phyloP scores from a whole-genome alignment of 148 eudicot genomes.

The Drosera capensis region DNA sequence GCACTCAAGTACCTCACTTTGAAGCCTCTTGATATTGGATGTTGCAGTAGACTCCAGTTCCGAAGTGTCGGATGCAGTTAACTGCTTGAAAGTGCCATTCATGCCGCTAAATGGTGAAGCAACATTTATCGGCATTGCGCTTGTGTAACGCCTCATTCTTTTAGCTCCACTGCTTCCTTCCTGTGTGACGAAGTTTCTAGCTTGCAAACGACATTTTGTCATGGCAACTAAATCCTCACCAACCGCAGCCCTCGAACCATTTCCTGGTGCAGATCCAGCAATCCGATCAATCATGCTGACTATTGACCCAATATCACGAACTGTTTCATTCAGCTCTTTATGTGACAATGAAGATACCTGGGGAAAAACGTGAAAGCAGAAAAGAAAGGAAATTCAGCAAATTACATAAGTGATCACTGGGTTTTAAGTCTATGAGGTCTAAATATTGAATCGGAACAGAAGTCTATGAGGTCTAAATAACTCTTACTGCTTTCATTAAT shows the following conservation, averaged over 20 bases:
- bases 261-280: constrained; percentile 97
- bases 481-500: constrained; percentile 67
- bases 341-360: constrained; percentile 80
- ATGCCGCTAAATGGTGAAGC: constrained; percentile 58
- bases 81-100: constrained; percentile 49
- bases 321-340: constrained; percentile 48
- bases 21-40: constrained; percentile 55
- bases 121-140: constrained; percentile 76
- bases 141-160: constrained; percentile 75
- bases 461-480: too few relatives aligned
- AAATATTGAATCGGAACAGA: too few relatives aligned
- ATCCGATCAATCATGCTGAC: constrained; percentile 85
- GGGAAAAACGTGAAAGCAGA: constrained; percentile 4
- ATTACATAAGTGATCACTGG: too few relatives aligned
- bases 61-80: constrained; percentile 40
- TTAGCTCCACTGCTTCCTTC: constrained; percentile 64
- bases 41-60: constrained; percentile 86
- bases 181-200: constrained; percentile 61
- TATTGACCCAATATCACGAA: constrained; percentile 79
- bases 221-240: constrained; percentile 98
- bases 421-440: too few relatives aligned
- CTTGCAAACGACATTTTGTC: constrained; percentile 94
- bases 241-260: constrained; percentile 94
- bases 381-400: neutral
- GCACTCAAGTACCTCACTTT: constrained; percentile 61